Evolutionary conservation across 345 rosid species (phyloP).

Genomic region (Rhizophora mangle): DNA sequence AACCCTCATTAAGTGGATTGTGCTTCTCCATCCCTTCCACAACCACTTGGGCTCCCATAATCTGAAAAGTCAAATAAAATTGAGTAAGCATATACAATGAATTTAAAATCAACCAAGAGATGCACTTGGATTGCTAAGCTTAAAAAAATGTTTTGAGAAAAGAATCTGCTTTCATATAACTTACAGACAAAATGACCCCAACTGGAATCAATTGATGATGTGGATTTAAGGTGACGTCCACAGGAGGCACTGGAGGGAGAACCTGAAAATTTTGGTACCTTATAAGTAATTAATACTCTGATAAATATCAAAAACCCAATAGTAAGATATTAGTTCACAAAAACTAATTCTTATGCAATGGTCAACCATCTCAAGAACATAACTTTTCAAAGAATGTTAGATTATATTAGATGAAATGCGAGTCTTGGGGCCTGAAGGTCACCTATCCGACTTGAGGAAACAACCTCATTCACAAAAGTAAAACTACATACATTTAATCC

Average conservation of each 20-base stretch:
- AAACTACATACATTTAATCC: too few relatives aligned
- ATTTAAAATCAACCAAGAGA: neutral
- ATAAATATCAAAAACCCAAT: neutral
- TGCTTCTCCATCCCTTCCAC: constrained; percentile 84
- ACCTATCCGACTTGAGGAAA: too few relatives aligned
- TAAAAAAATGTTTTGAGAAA: neutral
- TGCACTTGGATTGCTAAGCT: neutral
- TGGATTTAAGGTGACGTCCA: constrained; percentile 53
- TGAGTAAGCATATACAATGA: neutral
- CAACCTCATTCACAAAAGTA: too few relatives aligned
- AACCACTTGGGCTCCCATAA: constrained; percentile 66
- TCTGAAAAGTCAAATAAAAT: constrained; percentile 35
- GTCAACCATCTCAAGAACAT: too few relatives aligned
- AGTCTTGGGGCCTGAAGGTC: too few relatives aligned
- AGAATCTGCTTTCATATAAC: constrained; percentile 6
- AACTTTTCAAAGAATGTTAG: too few relatives aligned
- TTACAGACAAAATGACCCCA: constrained; percentile 82
- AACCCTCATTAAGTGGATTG: constrained; percentile 77
- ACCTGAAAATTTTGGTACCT: constrained; percentile 35
- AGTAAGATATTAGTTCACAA: neutral
- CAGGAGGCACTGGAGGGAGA: constrained; percentile 81
- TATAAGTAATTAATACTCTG: constrained; percentile 1
- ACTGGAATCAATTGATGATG: constrained; percentile 73
- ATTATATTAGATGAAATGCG: too few relatives aligned
- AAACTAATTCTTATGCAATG: too few relatives aligned